phyloP scores from a whole-genome alignment of 495 filamentous ascomycete species.

The Hypoxylon fuscum region DNA sequence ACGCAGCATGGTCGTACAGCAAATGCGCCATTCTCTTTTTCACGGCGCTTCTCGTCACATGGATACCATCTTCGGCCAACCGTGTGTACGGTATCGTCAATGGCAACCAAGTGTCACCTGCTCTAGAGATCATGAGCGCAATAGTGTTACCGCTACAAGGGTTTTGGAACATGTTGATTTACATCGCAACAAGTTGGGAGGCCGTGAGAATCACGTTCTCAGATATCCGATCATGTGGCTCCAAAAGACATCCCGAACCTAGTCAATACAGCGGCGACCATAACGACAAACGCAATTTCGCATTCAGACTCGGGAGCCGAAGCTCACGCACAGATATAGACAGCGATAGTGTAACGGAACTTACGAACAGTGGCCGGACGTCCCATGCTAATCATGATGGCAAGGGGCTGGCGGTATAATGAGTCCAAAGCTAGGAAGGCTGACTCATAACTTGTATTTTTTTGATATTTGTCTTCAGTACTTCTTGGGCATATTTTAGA shows the following conservation, averaged over 20 bases:
- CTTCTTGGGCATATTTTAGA: slow-evolving; percentile 8
- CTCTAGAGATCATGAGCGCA: slow-evolving; percentile 73
- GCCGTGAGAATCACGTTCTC: slow-evolving; percentile 53
- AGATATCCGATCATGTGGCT: slow-evolving; percentile 18
- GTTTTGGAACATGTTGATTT: slow-evolving; percentile 88
- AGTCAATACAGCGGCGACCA: slow-evolving; percentile 29
- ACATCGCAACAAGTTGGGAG: slow-evolving; percentile 69
- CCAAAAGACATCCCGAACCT: slow-evolving; percentile 25
- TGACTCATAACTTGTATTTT: slow-evolving; percentile 4
- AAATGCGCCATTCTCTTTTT: slow-evolving; percentile 91
- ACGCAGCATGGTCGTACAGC: slow-evolving; percentile 78
- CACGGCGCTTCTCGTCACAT: slow-evolving; percentile 79
- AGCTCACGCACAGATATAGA: slow-evolving; percentile 27
- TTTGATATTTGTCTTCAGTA: slow-evolving; percentile 1
- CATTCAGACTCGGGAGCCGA: slow-evolving; percentile 32
- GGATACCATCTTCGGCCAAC: slow-evolving; percentile 86
- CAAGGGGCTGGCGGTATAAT: slow-evolving; percentile 7
- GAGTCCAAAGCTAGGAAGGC: background rate
- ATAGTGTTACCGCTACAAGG: slow-evolving; percentile 86
- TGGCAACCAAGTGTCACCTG: slow-evolving; percentile 60
- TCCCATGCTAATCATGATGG: slow-evolving; percentile 22
- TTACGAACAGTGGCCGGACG: slow-evolving; percentile 43
- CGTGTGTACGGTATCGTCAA: slow-evolving; percentile 74
- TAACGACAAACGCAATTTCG: slow-evolving; percentile 27
- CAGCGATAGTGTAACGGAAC: slow-evolving; percentile 56